These are phyloP conservation scores for Citrus trifoliata DNA, from an alignment of 345 rosid species.

Conservation along the genomic window DNA sequence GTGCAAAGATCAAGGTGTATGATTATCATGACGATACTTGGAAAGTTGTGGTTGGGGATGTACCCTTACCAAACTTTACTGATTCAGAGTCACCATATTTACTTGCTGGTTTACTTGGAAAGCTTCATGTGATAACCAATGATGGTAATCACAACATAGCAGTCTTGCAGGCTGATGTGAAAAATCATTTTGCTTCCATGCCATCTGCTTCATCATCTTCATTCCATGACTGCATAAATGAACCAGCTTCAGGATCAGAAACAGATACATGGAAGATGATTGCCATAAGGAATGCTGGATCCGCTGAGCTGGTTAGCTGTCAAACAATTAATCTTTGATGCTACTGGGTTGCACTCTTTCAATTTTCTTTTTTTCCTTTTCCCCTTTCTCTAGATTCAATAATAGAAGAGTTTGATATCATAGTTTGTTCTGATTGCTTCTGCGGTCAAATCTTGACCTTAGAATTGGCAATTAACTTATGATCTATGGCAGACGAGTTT, in stretches of 20 bases:
- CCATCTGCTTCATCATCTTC: conserved; percentile 14
- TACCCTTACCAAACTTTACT: conserved; percentile 53
- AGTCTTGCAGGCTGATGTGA: conserved; percentile 53
- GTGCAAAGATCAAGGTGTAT: conserved; percentile 72
- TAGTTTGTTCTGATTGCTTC: not conserved
- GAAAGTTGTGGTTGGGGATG: conserved; percentile 71
- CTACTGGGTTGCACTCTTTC: not conserved
- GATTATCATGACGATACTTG: conserved; percentile 78
- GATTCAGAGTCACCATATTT: conserved; percentile 80
- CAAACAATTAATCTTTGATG: conserved; percentile 43
- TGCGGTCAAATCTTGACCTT: not conserved
- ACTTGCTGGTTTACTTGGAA: conserved; percentile 74
- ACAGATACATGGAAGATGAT: conserved; percentile 44
- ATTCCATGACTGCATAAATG: conserved; percentile 3
- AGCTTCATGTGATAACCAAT: conserved; percentile 81
- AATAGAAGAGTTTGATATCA: not conserved
- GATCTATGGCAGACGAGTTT: not conserved
- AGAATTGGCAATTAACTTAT: not conserved
- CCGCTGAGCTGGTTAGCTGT: conserved; percentile 59
- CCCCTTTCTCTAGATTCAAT: not conserved
- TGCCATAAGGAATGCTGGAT: conserved; percentile 33
- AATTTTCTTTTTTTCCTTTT: not conserved
- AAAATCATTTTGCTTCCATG: conserved; percentile 14
- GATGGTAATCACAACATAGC: conserved; percentile 47
- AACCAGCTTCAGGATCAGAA: conserved; percentile 31